Conservation (phyloP, 371 early-diverging fungal species). For the Nosema muscidifuracis region DNA sequence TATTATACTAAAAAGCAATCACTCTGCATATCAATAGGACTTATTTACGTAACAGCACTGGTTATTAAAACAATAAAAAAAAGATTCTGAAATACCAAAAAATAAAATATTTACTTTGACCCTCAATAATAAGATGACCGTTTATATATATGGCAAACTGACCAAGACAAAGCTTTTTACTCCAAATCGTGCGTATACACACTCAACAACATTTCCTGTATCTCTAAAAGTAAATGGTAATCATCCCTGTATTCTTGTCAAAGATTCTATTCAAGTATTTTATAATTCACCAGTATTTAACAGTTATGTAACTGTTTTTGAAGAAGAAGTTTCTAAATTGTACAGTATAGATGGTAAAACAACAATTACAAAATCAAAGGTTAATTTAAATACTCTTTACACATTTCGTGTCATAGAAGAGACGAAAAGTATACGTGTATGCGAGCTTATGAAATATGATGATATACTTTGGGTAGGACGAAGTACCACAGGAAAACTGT, state of each 20-base stretch:
- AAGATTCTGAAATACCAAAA: too few species aligned
- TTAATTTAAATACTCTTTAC: slow-evolving; percentile 18
- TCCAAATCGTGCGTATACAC: slow-evolving; percentile 22
- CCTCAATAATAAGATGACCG: too few species aligned
- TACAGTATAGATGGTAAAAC: slow-evolving; percentile 25
- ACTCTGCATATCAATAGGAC: too few species aligned
- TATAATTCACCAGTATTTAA: slow-evolving; percentile 47
- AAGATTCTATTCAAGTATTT: slow-evolving; percentile 25
- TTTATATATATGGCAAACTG: slow-evolving; percentile 49
- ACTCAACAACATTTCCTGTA: background rate
- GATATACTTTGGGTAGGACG: background rate
- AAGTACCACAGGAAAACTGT: slow-evolving; percentile 6
- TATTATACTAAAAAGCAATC: too few species aligned
- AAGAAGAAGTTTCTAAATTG: slow-evolving; percentile 34
- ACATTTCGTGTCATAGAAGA: slow-evolving; percentile 35
- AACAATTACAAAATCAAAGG: slow-evolving; percentile 27
- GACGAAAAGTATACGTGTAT: slow-evolving; percentile 24
- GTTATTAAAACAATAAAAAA: too few species aligned
- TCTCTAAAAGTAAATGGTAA: background rate
- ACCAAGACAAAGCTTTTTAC: slow-evolving; percentile 28
- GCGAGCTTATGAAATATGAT: slow-evolving; percentile 31
- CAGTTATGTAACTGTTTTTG: slow-evolving; percentile 34
- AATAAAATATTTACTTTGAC: too few species aligned
- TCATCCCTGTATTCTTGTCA: background rate
- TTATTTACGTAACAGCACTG: too few species aligned